These are phyloP conservation scores for Allantophomopsis cytisporea DNA, from an alignment of 2,329 filamentous ascomycete genomes.

Conservation along the genomic window DNA sequence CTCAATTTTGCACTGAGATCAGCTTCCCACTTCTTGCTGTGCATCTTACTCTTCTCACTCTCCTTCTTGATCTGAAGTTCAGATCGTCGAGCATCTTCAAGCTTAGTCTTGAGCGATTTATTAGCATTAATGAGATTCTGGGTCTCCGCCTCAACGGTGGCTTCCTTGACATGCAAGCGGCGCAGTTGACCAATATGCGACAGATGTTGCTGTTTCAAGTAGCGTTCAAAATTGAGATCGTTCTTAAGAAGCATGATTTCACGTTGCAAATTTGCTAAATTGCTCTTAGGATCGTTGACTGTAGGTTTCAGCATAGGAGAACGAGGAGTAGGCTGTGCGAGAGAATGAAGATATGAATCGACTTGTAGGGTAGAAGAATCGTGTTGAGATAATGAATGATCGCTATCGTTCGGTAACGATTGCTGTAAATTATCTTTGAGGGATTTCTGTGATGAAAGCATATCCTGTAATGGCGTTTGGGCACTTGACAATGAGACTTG, in stretches of 20 bases:
- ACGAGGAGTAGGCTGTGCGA: slow-evolving; percentile 11
- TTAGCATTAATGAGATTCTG: slow-evolving; percentile 71
- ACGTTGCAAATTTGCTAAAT: slow-evolving; percentile 47
- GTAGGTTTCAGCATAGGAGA: slow-evolving; percentile 15
- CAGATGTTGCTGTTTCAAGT: slow-evolving; percentile 73
- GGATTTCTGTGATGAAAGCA: slow-evolving; percentile 44
- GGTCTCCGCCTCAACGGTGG: slow-evolving; percentile 68
- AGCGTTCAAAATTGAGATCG: slow-evolving; percentile 72
- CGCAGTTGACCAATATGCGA: slow-evolving; percentile 70
- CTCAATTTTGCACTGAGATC: slow-evolving; percentile 56
- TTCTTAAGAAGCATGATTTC: slow-evolving; percentile 68
- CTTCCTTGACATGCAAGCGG: slow-evolving; percentile 60
- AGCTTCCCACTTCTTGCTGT: slow-evolving; percentile 67
- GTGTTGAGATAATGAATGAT: slow-evolving; percentile 22
- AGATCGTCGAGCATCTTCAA: slow-evolving; percentile 58
- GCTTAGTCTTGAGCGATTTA: slow-evolving; percentile 55
- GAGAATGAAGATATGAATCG: slow-evolving; percentile 14
- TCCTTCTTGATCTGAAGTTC: slow-evolving; percentile 61
- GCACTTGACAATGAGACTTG: slow-evolving; percentile 30
- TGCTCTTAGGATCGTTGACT: slow-evolving; percentile 21
- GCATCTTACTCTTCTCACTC: slow-evolving; percentile 54
- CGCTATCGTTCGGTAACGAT: slow-evolving; percentile 40
- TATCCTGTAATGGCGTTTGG: slow-evolving; percentile 43
- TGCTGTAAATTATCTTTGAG: slow-evolving; percentile 42
- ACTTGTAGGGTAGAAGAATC: slow-evolving; percentile 10